phyloP scores from a whole-genome alignment of 140 eudicot genomes.

The Senecio squalidus region DNA sequence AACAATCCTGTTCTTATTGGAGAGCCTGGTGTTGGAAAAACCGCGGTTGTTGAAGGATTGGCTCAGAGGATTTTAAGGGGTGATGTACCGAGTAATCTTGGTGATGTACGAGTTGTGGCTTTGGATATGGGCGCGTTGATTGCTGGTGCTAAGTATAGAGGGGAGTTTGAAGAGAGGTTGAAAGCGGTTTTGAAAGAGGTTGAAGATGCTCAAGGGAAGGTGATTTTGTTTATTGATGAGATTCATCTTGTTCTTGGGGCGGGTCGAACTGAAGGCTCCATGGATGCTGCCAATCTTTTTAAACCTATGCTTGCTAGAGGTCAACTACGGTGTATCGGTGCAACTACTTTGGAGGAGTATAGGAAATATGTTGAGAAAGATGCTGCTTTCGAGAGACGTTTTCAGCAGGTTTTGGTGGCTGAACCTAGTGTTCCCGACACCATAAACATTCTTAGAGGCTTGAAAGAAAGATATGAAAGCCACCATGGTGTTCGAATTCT shows the following conservation, averaged over 20 bases:
- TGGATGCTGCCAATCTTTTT: conserved; percentile 92
- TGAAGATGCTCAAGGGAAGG: conserved; percentile 93
- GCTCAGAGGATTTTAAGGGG: conserved; percentile 88
- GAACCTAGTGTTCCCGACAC: conserved; percentile 89
- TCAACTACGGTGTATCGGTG: conserved; percentile 86
- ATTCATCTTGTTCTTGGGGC: conserved; percentile 89
- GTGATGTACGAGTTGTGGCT: conserved; percentile 74
- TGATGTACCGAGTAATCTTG: conserved; percentile 85
- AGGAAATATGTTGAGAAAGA: conserved; percentile 94
- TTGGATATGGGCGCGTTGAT: conserved; percentile 90
- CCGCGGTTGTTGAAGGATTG: conserved; percentile 93
- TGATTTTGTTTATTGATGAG: conserved; percentile 81
- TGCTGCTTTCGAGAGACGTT: conserved; percentile 95
- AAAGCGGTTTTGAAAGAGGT: conserved; percentile 90
- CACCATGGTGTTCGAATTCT: conserved; percentile 95
- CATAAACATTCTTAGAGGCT: conserved; percentile 71
- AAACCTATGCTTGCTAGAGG: conserved; percentile 99
- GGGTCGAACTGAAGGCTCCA: conserved; percentile 86
- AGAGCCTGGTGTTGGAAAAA: conserved; percentile 94
- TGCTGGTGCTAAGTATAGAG: conserved; percentile 92
- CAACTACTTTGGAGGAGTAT: conserved; percentile 87
- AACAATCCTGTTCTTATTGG: conserved; percentile 91
- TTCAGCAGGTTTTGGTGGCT: conserved; percentile 94
- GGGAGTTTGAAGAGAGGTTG: conserved; percentile 87
- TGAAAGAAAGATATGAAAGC: conserved; percentile 90